phyloP scores from a whole-genome alignment of 208 protist genomes.

The Trypanosoma mega region DNA sequence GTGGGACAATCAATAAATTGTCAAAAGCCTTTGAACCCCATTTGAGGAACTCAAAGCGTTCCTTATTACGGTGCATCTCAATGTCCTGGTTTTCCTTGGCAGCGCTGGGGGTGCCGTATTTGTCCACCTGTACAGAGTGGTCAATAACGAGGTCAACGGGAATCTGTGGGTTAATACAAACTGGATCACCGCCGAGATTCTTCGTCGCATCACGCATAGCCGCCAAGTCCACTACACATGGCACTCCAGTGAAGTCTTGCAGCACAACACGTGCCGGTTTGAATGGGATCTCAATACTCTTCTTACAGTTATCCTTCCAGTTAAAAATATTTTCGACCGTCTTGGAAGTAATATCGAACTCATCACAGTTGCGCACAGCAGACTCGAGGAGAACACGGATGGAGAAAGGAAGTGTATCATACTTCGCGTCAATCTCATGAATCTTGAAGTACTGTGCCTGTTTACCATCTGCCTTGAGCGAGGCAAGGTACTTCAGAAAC shows the following conservation, averaged over 20 bases:
- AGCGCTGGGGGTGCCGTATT: slow-evolving; percentile 65
- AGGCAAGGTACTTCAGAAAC: slow-evolving; percentile 73
- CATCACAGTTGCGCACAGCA: slow-evolving; percentile 95
- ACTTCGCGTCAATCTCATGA: slow-evolving; percentile 79
- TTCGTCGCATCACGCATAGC: slow-evolving; percentile 95
- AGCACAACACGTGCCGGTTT: slow-evolving; percentile 95
- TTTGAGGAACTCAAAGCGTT: slow-evolving; percentile 97
- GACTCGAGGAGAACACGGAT: slow-evolving; percentile 96
- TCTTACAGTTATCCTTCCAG: slow-evolving; percentile 89
- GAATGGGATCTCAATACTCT: slow-evolving; percentile 95
- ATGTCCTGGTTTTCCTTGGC: slow-evolving; percentile 90
- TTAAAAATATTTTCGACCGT: slow-evolving; percentile 94
- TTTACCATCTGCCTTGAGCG: slow-evolving; percentile 48
- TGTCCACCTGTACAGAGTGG: slow-evolving; percentile 95
- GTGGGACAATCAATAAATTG: slow-evolving; percentile 95
- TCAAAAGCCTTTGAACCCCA: slow-evolving; percentile 96
- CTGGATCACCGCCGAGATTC: slow-evolving; percentile 89
- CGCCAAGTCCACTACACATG: slow-evolving; percentile 96
- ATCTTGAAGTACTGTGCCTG: slow-evolving; percentile 81
- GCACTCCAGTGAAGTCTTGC: slow-evolving; percentile 96
- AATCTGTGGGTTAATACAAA: slow-evolving; percentile 94
- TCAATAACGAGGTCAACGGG: slow-evolving; percentile 97
- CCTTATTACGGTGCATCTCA: slow-evolving; percentile 95
- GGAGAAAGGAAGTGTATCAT: slow-evolving; percentile 92
- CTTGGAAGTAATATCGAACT: slow-evolving; percentile 89